phyloP scores from a whole-genome alignment of 495 filamentous ascomycete species.

The Cryomyces minteri region DNA sequence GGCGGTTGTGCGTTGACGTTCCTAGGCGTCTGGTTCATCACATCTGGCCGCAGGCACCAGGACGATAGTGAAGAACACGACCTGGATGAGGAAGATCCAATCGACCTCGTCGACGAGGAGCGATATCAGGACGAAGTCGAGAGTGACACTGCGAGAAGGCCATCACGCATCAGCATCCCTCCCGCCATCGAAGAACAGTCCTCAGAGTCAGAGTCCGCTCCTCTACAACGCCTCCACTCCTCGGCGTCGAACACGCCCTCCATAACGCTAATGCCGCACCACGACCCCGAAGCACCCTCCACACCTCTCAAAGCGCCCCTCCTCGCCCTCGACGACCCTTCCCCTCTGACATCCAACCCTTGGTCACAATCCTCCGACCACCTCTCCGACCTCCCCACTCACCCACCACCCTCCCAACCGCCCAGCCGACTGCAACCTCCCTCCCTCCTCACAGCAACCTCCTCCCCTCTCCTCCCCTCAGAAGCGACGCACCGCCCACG shows the following conservation, averaged over 20 bases:
- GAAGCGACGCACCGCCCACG: conserved; percentile 1
- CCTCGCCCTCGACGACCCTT: not conserved
- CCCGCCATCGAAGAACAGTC: not conserved
- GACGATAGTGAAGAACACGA: conserved; percentile 28
- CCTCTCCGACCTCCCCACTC: not conserved
- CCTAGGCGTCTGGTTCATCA: conserved; percentile 86
- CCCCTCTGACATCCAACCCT: not conserved
- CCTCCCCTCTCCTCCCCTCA: conserved; percentile 10
- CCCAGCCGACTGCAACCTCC: not conserved
- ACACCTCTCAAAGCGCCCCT: not conserved
- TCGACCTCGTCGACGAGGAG: conserved; percentile 19
- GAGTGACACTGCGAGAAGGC: conserved; percentile 2
- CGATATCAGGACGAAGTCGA: conserved; percentile 11
- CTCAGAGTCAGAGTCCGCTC: not conserved
- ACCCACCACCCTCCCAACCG: not conserved
- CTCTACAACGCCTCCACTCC: not conserved
- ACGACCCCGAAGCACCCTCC: not conserved
- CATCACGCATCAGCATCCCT: not conserved
- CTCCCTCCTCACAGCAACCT: conserved; percentile 3
- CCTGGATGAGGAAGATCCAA: conserved; percentile 26
- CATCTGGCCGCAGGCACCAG: conserved; percentile 38
- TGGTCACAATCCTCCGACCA: not conserved
- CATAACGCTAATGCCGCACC: not conserved
- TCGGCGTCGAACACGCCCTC: not conserved
- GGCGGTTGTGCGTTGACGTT: conserved; percentile 85